Evolutionary conservation across 2,329 filamentous ascomycete species (phyloP).

Genomic region (Zalaria obscura): DNA sequence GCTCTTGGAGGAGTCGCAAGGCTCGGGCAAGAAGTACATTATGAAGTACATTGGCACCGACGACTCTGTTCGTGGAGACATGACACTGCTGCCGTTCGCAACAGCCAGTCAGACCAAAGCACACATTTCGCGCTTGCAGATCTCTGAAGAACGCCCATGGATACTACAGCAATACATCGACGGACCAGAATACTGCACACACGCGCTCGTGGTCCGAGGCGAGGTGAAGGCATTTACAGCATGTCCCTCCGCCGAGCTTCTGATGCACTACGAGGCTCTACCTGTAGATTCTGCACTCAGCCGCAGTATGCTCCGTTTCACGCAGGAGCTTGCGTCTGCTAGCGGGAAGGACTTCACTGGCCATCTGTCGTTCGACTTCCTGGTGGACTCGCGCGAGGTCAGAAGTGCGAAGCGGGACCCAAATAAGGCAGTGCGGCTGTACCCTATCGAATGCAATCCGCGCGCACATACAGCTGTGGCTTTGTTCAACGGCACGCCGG

Average conservation of each 20-base stretch:
- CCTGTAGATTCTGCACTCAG: constrained; percentile 39
- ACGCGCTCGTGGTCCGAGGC: constrained; percentile 52
- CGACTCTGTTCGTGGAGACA: constrained; percentile 43
- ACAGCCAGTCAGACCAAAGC: constrained; percentile 38
- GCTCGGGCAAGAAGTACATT: constrained; percentile 38
- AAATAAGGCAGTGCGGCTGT: constrained; percentile 26
- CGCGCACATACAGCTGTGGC: constrained; percentile 53
- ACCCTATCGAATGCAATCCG: constrained; percentile 60
- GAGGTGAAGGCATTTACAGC: constrained; percentile 52
- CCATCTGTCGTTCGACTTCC: constrained; percentile 59
- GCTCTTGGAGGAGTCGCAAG: constrained; percentile 30
- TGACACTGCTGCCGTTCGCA: constrained; percentile 49
- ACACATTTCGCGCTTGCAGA: constrained; percentile 40
- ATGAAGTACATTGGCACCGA: constrained; percentile 53
- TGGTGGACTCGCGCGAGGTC: constrained; percentile 39
- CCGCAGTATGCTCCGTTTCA: constrained; percentile 50
- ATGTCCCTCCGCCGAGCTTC: constrained; percentile 46
- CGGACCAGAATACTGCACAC: constrained; percentile 55
- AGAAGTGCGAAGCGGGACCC: constrained; percentile 12
- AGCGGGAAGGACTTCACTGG: constrained; percentile 44
- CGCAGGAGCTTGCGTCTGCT: constrained; percentile 39
- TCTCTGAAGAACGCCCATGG: constrained; percentile 44
- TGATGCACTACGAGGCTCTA: constrained; percentile 53
- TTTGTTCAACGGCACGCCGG: constrained; percentile 36
- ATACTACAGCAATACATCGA: constrained; percentile 56